phyloP scores from a whole-genome alignment of 306 rosid genomes.

The Corylus heterophylla region DNA sequence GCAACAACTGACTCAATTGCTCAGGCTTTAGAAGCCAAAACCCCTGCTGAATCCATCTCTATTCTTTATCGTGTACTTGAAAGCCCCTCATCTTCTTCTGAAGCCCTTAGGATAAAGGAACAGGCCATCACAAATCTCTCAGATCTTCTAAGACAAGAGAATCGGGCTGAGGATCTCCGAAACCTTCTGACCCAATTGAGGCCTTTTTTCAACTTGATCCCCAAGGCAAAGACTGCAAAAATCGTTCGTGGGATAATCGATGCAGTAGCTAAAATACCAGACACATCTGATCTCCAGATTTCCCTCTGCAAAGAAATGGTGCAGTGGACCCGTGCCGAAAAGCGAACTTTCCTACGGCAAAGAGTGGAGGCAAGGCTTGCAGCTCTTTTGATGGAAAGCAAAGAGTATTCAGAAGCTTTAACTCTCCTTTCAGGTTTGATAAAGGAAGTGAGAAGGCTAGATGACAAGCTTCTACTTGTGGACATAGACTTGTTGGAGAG shows the following conservation, averaged over 20 bases:
- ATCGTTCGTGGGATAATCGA: conserved; percentile 86
- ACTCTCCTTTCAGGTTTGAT: conserved; percentile 76
- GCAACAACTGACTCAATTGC: conserved; percentile 74
- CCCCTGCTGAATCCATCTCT: conserved; percentile 68
- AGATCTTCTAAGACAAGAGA: conserved; percentile 76
- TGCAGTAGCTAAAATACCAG: conserved; percentile 84
- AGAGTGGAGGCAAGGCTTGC: conserved; percentile 96
- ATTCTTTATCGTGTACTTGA: conserved; percentile 76
- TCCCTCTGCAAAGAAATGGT: conserved; percentile 92
- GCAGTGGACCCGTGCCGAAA: conserved; percentile 89
- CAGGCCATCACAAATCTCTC: conserved; percentile 75
- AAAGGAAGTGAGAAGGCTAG: conserved; percentile 94
- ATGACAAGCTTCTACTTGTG: conserved; percentile 94
- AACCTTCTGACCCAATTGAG: conserved; percentile 86
- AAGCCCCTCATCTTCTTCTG: conserved; percentile 78
- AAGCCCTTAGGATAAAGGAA: conserved; percentile 84
- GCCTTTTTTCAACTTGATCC: conserved; percentile 90
- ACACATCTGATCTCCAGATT: conserved; percentile 82
- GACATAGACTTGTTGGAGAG: conserved; percentile 95
- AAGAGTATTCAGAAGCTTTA: conserved; percentile 87
- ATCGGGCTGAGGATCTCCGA: conserved; percentile 87
- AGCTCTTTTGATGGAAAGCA: conserved; percentile 84
- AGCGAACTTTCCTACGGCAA: conserved; percentile 89
- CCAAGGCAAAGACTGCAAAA: conserved; percentile 94
- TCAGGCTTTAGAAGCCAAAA: conserved; percentile 69